Conservation (phyloP, 371 early-diverging fungal genomes). For the Mucor mucedo region DNA sequence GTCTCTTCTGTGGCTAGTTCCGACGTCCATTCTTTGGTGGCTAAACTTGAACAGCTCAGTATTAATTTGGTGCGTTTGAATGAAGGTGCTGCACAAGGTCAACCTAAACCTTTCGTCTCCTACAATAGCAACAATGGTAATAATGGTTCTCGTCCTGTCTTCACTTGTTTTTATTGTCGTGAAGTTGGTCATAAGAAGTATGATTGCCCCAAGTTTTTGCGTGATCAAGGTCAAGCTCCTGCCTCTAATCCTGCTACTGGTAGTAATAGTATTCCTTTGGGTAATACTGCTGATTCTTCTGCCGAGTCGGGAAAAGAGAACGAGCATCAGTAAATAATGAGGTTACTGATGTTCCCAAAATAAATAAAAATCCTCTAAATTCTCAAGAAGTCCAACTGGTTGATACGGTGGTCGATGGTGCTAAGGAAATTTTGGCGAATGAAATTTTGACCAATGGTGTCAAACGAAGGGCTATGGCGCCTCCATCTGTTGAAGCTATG, state of each 20-base stretch:
- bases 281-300: no score
- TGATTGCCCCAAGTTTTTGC: neutral
- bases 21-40: constrained; percentile 1
- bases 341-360: no score
- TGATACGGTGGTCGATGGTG: no score
- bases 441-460: no score
- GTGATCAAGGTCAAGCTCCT: neutral
- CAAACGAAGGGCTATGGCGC: no score
- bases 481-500: no score
- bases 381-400: no score
- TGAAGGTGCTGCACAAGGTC: neutral
- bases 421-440: no score
- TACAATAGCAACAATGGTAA: neutral
- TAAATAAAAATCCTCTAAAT: no score
- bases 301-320: no score
- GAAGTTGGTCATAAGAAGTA: neutral
- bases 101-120: no score
- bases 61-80: constrained; percentile 10
- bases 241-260: neutral
- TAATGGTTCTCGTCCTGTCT: neutral
- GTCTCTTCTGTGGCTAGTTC: neutral
- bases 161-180: constrained; percentile 1
- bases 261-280: neutral
- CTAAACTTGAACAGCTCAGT: constrained; percentile 10
- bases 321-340: no score